Evolutionary conservation across 257 asterid genomes (phyloP).

Genomic region (Ballota nigra): DNA sequence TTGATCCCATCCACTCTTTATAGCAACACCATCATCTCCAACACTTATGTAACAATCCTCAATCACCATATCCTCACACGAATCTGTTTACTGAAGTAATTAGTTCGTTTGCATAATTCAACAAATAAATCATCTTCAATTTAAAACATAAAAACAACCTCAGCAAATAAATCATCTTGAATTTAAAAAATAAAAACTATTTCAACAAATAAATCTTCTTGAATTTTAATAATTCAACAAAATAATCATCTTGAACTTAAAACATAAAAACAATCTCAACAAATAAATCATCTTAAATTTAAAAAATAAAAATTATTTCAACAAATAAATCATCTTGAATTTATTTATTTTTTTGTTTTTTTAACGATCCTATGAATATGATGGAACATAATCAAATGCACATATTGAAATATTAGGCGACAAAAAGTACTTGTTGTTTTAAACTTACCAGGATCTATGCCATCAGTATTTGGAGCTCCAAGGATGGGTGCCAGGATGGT

Average conservation of each 20-base stretch:
- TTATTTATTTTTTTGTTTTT: too few relatives aligned
- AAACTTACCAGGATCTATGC: constrained; percentile 72
- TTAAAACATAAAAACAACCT: background rate
- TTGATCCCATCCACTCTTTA: constrained; percentile 99
- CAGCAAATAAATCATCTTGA: too few relatives aligned
- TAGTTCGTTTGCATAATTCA: background rate
- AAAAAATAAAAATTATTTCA: too few relatives aligned
- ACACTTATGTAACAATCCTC: constrained; percentile 96
- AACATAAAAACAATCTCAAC: too few relatives aligned
- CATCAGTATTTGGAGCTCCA: constrained; percentile 79
- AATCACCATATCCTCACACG: constrained; percentile 85
- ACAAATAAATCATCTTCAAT: background rate
- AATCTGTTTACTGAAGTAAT: constrained; percentile 51
- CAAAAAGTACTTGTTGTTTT: background rate
- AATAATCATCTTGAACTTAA: background rate
- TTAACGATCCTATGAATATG: background rate
- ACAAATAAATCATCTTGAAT: too few relatives aligned
- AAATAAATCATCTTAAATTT: too few relatives aligned
- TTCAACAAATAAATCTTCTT: too few relatives aligned
- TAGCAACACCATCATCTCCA: constrained; percentile 96
- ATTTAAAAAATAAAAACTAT: too few relatives aligned
- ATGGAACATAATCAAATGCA: background rate
- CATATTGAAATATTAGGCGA: background rate
- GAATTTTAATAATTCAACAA: too few relatives aligned
- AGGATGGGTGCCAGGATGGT: constrained; percentile 67